Conservation (phyloP, 768 basidiomycete species). For the Pulveroboletus sp. region DNA sequence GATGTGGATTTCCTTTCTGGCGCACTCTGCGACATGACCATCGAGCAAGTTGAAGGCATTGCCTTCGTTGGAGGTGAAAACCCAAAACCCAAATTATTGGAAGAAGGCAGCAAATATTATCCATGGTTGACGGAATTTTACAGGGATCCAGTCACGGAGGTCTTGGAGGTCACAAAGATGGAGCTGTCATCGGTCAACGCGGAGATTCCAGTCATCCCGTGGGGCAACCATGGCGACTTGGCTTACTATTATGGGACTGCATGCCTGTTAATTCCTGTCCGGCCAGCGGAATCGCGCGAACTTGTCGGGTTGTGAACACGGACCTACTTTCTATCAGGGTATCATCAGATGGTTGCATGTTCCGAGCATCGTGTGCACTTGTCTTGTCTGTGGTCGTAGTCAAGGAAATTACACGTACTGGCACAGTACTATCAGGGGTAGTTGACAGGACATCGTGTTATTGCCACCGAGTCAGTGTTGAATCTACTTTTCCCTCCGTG, state of each 20-base stretch:
- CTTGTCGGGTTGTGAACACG: neutral
- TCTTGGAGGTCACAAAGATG: too few species aligned
- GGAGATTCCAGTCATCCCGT: neutral
- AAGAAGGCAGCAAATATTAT: too few species aligned
- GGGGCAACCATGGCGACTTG: constrained; percentile 5
- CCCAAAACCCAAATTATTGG: neutral
- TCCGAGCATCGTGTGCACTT: too few species aligned
- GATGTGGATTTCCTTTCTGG: neutral
- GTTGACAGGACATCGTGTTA: too few species aligned
- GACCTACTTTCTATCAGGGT: too few species aligned
- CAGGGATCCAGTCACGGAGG: neutral
- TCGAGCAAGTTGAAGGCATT: constrained; percentile 6
- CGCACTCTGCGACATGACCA: neutral
- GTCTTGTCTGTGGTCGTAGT: too few species aligned
- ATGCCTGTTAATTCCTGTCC: constrained; percentile 11
- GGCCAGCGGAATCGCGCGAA: neutral
- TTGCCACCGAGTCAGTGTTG: too few species aligned
- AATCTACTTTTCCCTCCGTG: too few species aligned
- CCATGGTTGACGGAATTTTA: neutral
- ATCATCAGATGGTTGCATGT: too few species aligned
- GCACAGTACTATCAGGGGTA: too few species aligned
- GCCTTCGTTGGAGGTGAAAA: neutral
- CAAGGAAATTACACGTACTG: too few species aligned
- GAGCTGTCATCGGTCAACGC: constrained; percentile 1
- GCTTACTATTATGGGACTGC: constrained; percentile 12